These are phyloP conservation scores for Rhytidhysteron rufulum DNA, from an alignment of 2,329 filamentous ascomycete genomes.

Conservation along the genomic window DNA sequence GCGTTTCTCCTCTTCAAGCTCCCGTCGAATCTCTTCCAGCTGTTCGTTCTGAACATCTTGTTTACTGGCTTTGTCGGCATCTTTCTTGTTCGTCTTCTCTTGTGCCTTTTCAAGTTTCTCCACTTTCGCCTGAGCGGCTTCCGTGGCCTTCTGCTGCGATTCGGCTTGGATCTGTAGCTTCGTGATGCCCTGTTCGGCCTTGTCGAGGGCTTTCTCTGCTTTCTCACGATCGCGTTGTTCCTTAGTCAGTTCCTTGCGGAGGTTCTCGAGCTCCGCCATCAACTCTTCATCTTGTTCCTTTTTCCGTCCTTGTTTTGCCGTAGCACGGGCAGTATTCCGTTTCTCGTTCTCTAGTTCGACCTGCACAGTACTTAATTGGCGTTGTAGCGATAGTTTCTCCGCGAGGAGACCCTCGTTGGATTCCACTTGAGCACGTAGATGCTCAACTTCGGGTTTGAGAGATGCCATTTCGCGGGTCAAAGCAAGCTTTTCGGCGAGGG, in stretches of 20 bases:
- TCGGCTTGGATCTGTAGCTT: slow-evolving; percentile 29
- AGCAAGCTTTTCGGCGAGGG: slow-evolving; percentile 63
- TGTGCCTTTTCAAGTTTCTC: slow-evolving; percentile 9
- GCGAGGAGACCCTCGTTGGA: slow-evolving; percentile 66
- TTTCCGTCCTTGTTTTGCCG: slow-evolving; percentile 46
- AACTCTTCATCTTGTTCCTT: slow-evolving; percentile 48
- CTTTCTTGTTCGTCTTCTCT: slow-evolving; percentile 13
- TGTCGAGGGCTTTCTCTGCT: slow-evolving; percentile 33
- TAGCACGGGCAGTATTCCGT: slow-evolving; percentile 59
- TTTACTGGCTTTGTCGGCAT: slow-evolving; percentile 24
- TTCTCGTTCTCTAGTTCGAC: slow-evolving; percentile 81
- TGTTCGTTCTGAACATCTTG: slow-evolving; percentile 41
- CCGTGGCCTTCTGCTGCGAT: slow-evolving; percentile 37
- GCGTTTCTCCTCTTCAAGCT: slow-evolving; percentile 49
- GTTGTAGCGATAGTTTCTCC: slow-evolving; percentile 76
- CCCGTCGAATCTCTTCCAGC: slow-evolving; percentile 46
- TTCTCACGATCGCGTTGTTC: slow-evolving; percentile 45
- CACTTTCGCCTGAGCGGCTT: slow-evolving; percentile 43
- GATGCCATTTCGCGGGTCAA: slow-evolving; percentile 57
- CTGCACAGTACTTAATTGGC: slow-evolving; percentile 72
- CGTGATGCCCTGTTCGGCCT: slow-evolving; percentile 32
- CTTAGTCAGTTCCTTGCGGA: slow-evolving; percentile 43
- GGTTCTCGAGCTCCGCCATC: slow-evolving; percentile 41
- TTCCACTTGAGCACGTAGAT: slow-evolving; percentile 55
- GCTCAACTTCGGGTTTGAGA: slow-evolving; percentile 60